These are phyloP conservation scores for Pseudoperonospora humuli DNA, from an alignment of 352 stramenopile genomes.

Conservation along the genomic window DNA sequence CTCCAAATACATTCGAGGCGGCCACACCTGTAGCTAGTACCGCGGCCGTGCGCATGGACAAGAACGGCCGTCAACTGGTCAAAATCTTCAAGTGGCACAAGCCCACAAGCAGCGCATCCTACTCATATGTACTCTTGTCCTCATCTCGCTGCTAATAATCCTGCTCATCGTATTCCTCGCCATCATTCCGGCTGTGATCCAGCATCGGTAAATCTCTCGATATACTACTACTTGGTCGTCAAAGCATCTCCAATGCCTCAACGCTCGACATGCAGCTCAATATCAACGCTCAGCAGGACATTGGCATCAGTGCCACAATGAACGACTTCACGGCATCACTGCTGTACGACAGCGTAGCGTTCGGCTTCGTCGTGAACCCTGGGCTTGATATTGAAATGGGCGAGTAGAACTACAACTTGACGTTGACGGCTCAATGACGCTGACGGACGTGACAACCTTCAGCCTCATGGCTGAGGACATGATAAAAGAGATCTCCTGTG, in stretches of 20 bases:
- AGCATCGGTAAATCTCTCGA: constrained; percentile 42
- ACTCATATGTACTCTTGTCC: constrained; percentile 29
- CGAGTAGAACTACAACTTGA: constrained; percentile 47
- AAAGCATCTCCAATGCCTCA: constrained; percentile 29
- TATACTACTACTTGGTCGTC: constrained; percentile 72
- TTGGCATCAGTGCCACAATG: constrained; percentile 33
- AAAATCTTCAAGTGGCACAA: constrained; percentile 52
- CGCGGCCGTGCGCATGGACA: too few species aligned
- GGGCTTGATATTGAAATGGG: constrained; percentile 41
- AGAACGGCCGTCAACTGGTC: constrained; percentile 18
- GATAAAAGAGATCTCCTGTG: constrained; percentile 34
- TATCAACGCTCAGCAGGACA: constrained; percentile 41
- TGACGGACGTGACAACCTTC: constrained; percentile 41
- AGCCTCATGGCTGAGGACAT: constrained; percentile 31
- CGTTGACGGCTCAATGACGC: constrained; percentile 25
- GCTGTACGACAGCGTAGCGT: constrained; percentile 32
- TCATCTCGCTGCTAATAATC: constrained; percentile 35
- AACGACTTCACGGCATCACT: constrained; percentile 43
- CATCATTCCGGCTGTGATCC: constrained; percentile 47
- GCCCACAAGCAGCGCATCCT: constrained; percentile 42
- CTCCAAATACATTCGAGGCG: too few species aligned
- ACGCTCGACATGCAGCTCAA: constrained; percentile 44
- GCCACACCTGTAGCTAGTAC: too few species aligned
- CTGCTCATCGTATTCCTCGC: constrained; percentile 61
- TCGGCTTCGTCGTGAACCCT: constrained; percentile 42